These are phyloP conservation scores for Ascochyta koolunga DNA, from an alignment of 2,329 filamentous ascomycete species.

Conservation along the genomic window DNA sequence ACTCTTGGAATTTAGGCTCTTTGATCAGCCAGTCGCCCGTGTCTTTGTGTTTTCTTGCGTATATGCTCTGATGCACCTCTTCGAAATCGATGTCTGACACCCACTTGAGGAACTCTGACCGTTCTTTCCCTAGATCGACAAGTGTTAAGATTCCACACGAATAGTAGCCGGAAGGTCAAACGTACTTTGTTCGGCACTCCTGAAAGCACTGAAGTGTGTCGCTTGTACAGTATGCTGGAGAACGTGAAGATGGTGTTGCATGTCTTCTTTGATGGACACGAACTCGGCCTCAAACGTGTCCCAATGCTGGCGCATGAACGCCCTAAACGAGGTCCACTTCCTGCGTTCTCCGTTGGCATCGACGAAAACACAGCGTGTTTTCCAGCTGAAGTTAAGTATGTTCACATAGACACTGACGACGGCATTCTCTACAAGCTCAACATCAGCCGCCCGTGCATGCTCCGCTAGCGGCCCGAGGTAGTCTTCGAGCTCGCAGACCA, in stretches of 20 bases:
- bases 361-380: constrained; percentile 24
- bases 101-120: constrained; percentile 26
- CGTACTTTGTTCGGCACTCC: constrained; percentile 6
- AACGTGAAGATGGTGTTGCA: constrained; percentile 24
- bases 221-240: constrained; percentile 22
- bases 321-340: constrained; percentile 19
- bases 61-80: constrained; percentile 22
- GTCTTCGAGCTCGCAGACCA: constrained; percentile 23
- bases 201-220: constrained; percentile 13
- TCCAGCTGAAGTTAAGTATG: constrained; percentile 24
- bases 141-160: background rate
- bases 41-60: constrained; percentile 23
- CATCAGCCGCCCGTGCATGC: constrained; percentile 20
- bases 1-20: constrained; percentile 20
- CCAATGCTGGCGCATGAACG: constrained; percentile 30
- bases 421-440: constrained; percentile 14
- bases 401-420: constrained; percentile 24
- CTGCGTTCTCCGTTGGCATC: constrained; percentile 15
- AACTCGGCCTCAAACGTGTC: constrained; percentile 30
- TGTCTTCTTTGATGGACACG: constrained; percentile 15
- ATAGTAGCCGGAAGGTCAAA: background rate
- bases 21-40: constrained; percentile 27
- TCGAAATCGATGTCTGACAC: constrained; percentile 28
- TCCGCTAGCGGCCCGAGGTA: constrained; percentile 26
- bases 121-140: constrained; percentile 18